These are phyloP conservation scores for Fusarium sp. DNA, from an alignment of 2,329 filamentous ascomycete genomes.

Conservation along the genomic window DNA sequence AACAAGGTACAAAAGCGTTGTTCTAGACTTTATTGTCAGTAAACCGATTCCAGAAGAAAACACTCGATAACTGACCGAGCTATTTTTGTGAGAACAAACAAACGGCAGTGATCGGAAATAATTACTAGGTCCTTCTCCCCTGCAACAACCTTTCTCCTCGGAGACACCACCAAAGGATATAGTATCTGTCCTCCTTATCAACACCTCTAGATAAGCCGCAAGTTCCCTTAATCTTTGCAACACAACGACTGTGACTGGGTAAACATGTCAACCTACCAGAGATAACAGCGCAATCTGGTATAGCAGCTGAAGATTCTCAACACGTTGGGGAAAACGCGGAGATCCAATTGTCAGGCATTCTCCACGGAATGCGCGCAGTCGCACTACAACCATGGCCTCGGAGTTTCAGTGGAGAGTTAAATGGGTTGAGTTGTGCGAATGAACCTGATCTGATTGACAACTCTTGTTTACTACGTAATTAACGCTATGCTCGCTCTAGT, in stretches of 20 bases:
- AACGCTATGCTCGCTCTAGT: neutral
- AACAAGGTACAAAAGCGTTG: neutral
- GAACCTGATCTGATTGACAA: constrained; percentile 28
- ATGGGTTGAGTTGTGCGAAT: constrained; percentile 17
- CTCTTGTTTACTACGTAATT: neutral
- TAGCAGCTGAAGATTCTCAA: too few relatives aligned
- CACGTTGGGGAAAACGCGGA: neutral
- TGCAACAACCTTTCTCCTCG: constrained; percentile 38
- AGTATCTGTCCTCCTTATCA: constrained; percentile 21
- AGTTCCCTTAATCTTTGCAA: constrained; percentile 16
- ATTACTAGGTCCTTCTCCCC: constrained; percentile 20
- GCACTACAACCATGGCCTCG: neutral
- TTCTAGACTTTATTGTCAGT: neutral
- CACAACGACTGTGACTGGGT: constrained; percentile 25
- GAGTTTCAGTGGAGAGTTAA: constrained; percentile 5
- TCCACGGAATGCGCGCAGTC: constrained; percentile 13
- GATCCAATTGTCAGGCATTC: constrained; percentile 14
- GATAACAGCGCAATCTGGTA: constrained; percentile 20
- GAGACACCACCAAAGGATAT: constrained; percentile 4
- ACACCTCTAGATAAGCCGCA: constrained; percentile 37
- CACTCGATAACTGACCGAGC: constrained; percentile 2
- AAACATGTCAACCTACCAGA: constrained; percentile 16
- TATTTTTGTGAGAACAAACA: constrained; percentile 16
- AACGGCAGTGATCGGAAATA: constrained; percentile 15
- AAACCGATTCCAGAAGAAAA: neutral